Percentiles rank a stretch among this genome's conserved stretches.
Conservation (phyloP, 257 asterid species). For the Fraxinus excelsior region DNA sequence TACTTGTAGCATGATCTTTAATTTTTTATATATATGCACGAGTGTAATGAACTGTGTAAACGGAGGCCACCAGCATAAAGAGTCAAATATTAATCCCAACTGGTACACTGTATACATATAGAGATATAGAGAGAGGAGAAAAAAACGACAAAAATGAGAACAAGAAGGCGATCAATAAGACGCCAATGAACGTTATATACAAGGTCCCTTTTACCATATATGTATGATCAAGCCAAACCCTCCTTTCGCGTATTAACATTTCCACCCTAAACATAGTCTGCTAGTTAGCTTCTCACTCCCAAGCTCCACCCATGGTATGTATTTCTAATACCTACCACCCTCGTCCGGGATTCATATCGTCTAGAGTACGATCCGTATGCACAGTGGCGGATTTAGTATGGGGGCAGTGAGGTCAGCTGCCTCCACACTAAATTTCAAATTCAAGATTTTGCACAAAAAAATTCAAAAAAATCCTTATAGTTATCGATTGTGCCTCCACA, state of each 20-base stretch:
- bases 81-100: not conserved
- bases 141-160: slow-evolving; percentile 20
- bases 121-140: slow-evolving; percentile 16
- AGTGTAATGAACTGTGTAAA: too few relatives aligned
- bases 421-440: too few relatives aligned
- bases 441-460: too few relatives aligned
- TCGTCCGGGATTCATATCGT: not conserved
- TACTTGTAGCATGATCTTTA: too few relatives aligned
- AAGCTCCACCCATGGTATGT: slow-evolving; percentile 34
- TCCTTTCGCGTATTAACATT: not conserved
- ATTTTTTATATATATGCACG: too few relatives aligned
- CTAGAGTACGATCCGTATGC: not conserved
- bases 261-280: not conserved
- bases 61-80: too few relatives aligned
- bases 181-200: slow-evolving; percentile 42
- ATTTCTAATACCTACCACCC: not conserved
- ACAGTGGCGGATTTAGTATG: too few relatives aligned
- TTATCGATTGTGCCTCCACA: too few relatives aligned
- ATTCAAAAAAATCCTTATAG: too few relatives aligned
- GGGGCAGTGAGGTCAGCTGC: too few relatives aligned
- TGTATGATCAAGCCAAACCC: slow-evolving; percentile 19
- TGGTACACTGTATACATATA: too few relatives aligned
- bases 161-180: slow-evolving; percentile 39
- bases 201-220: slow-evolving; percentile 25
- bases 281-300: not conserved